Conservation (phyloP, 108 stramenopile genomes). For the Cylindrotheca fusiformis region DNA sequence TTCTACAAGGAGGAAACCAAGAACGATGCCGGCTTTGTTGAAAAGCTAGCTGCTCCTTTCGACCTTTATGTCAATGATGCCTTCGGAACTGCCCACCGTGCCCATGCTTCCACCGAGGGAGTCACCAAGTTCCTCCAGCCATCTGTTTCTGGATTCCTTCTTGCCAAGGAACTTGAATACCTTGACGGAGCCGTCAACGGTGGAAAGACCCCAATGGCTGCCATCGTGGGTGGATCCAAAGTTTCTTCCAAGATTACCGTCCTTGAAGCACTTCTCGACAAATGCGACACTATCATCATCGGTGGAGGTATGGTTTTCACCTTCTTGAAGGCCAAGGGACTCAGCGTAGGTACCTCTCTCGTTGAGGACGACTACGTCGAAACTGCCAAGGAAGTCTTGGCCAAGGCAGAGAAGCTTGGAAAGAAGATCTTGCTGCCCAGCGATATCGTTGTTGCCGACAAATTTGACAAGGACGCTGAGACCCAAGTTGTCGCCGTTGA, state of each 20-base stretch:
- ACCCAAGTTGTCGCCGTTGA: slow-evolving; percentile 78
- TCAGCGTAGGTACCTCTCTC: slow-evolving; percentile 88
- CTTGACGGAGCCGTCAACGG: slow-evolving; percentile 94
- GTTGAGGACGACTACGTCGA: slow-evolving; percentile 98
- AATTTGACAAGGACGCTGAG: slow-evolving; percentile 88
- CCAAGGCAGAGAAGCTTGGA: slow-evolving; percentile 90
- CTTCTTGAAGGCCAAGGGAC: slow-evolving; percentile 98
- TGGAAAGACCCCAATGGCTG: slow-evolving; percentile 98
- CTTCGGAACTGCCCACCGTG: slow-evolving; percentile 99
- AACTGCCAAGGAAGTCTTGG: slow-evolving; percentile 94
- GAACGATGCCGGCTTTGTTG: slow-evolving; percentile 90
- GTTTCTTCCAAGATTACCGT: slow-evolving; percentile 99
- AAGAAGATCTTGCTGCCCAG: slow-evolving; percentile 93
- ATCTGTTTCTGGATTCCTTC: slow-evolving; percentile 90
- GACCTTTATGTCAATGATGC: slow-evolving; percentile 99
- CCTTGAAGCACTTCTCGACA: slow-evolving; percentile 97
- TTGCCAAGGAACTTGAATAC: slow-evolving; percentile 99
- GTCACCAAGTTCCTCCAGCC: slow-evolving; percentile 93
- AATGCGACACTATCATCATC: slow-evolving; percentile 98
- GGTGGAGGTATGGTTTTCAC: slow-evolving; percentile 99
- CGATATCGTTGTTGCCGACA: slow-evolving; percentile 94
- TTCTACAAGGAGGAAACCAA: slow-evolving; percentile 98
- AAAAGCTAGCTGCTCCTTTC: slow-evolving; percentile 91
- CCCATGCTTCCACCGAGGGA: slow-evolving; percentile 99
- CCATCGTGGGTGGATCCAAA: slow-evolving; percentile 99